Conservation (phyloP, 2,329 filamentous ascomycete species). For the Diaporthe sp. region DNA sequence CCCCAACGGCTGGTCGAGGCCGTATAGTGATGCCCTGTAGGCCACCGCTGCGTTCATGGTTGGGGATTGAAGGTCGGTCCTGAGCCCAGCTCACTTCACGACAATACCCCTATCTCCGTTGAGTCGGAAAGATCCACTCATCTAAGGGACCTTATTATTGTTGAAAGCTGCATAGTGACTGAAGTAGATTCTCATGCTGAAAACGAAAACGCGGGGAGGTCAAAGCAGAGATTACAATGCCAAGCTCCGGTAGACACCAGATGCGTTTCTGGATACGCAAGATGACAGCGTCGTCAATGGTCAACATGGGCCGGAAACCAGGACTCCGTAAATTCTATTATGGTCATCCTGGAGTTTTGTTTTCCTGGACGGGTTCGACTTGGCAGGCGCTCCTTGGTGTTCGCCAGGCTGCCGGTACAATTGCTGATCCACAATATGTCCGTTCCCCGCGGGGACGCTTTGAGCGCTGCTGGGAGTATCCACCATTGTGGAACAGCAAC, state of each 20-base stretch:
- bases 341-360: conserved; percentile 2
- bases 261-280: conserved; percentile 13
- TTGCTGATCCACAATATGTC: conserved; percentile 16
- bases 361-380: not conserved
- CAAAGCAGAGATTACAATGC: conserved; percentile 6
- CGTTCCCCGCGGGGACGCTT: conserved; percentile 18
- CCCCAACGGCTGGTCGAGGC: conserved; percentile 28
- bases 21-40: conserved; percentile 24
- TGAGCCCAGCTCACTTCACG: conserved; percentile 14
- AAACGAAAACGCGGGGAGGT: not conserved
- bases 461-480: conserved; percentile 10
- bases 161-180: not conserved
- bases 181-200: not conserved
- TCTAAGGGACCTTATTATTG: not conserved
- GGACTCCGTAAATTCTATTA: conserved; percentile 18
- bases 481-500: conserved; percentile 22
- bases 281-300: not conserved
- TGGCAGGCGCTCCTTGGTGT: not conserved
- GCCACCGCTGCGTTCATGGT: conserved; percentile 16
- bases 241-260: not conserved
- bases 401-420: conserved; percentile 10
- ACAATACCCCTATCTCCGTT: not conserved
- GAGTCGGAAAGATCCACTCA: not conserved
- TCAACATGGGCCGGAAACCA: conserved; percentile 16
- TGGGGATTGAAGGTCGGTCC: not conserved